Base-by-base conservation (phyloP, 108 stramenopile genomes). In the Nannochloropsis granulata region DNA sequence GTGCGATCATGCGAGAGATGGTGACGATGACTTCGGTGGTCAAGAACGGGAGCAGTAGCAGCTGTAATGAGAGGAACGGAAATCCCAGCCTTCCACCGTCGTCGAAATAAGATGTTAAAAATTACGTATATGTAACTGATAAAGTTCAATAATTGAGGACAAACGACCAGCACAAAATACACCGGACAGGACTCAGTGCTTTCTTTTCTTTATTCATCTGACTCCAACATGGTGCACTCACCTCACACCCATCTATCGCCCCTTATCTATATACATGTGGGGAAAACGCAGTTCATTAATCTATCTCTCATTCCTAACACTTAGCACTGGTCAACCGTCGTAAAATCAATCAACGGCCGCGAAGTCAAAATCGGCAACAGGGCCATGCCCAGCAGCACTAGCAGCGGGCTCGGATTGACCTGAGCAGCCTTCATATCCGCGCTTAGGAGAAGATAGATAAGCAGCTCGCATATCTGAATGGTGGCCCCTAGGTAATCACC, bases 401-500 rank as follows among this genome's bases (percentile, higher is more conserved):
- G 8, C 21, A 71, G 56, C 16, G 56, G 56, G 11, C 16, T n/a
- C 21, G 56, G 56, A n/a, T 71, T 71, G 16, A 10, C n/a, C 56
- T 71, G 56, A 5, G 56, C 2, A 16, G 16, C 21, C 56, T 80
- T 24, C 14, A 84, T 19, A n/a, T 84, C 34, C 24, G 84, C 84
- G 80, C 42, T 81, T 43, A 84, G 24, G 19, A 43, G n/a, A 25
- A 84, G 25, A 42, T 84, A 84, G n/a, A 84, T 25, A 12, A 80
- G 80, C 23, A 25, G 19, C 80, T 84, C 84, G 12, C 43, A 44
- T 26, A 84, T 23, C 79, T 80, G 25, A 79, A 94, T 94, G 26
- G 91, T 91, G 12, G 91, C 92, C 25, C 94, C 94, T 13, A 93
- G 88, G 88, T 83, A 94, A 78, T 94, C 94, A 23, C 94, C 94